A percentile compares a stretch with the other conserved stretches of the same genome.
Conservation (phyloP, 176 grass and related monocot species). For the Cenchrus purpureus region DNA sequence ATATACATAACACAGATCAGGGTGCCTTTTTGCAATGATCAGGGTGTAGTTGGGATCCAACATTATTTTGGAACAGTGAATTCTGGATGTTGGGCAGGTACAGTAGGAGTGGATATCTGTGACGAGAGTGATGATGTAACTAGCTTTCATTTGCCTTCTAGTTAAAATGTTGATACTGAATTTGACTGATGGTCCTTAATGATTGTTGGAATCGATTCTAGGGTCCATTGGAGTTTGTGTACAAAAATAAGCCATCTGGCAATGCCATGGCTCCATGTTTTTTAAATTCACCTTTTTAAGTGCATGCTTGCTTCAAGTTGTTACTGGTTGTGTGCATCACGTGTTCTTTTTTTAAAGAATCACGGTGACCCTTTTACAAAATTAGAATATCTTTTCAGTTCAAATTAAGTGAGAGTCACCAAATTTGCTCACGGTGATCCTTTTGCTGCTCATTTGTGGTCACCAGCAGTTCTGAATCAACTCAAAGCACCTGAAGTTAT, state of each 20-base stretch:
- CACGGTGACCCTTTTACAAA: no score
- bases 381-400: no score
- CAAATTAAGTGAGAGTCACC: no score
- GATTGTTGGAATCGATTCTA: conserved; percentile 25
- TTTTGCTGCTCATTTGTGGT: no score
- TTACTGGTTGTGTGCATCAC: no score
- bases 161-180: conserved; percentile 35
- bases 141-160: conserved; percentile 39
- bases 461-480: no score
- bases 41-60: not conserved
- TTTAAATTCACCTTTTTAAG: no score
- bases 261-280: not conserved
- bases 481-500: no score
- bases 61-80: not conserved
- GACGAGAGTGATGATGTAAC: conserved; percentile 12
- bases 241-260: conserved; percentile 44
- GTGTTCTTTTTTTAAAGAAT: no score
- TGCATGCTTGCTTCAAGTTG: no score
- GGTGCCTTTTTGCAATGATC: not conserved
- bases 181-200: conserved; percentile 12
- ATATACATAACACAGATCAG: conserved; percentile 9
- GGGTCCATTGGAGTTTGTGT: conserved; percentile 13
- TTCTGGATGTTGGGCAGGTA: conserved; percentile 20
- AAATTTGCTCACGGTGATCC: no score
- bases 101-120: conserved; percentile 10